These are phyloP conservation scores for Sordariomycetes sp. DNA, from an alignment of 2,329 filamentous ascomycete genomes.

Conservation along the genomic window DNA sequence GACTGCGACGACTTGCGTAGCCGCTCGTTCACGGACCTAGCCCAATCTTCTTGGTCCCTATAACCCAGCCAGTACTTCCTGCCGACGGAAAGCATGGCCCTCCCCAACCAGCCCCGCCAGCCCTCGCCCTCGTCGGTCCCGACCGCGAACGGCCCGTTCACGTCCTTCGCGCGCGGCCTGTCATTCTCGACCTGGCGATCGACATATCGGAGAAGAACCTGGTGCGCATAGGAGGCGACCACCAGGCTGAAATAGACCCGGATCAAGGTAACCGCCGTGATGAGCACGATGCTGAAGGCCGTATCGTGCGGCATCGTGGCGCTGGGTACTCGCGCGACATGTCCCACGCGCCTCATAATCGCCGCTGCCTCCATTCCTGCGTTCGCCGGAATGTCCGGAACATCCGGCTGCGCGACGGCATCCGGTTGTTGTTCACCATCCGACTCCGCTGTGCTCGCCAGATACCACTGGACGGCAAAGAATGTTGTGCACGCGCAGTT, in stretches of 20 bases:
- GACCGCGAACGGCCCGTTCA: slow-evolving; percentile 52
- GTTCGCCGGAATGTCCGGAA: not conserved
- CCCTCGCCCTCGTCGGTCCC: slow-evolving; percentile 66
- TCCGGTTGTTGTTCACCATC: not conserved
- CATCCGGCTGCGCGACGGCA: not conserved
- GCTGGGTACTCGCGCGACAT: slow-evolving; percentile 7
- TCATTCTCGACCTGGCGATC: slow-evolving; percentile 8
- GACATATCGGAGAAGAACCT: slow-evolving; percentile 59
- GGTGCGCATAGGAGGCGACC: slow-evolving; percentile 72
- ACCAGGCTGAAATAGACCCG: slow-evolving; percentile 77
- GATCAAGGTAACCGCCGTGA: slow-evolving; percentile 62
- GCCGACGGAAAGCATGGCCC: slow-evolving; percentile 64
- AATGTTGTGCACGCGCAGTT: slow-evolving; percentile 73
- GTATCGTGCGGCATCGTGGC: slow-evolving; percentile 39
- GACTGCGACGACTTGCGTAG: slow-evolving; percentile 8
- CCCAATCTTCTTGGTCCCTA: slow-evolving; percentile 57
- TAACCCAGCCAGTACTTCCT: slow-evolving; percentile 74
- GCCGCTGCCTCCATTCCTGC: not conserved
- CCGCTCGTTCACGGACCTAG: slow-evolving; percentile 24
- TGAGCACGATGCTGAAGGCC: slow-evolving; percentile 67
- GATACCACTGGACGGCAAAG: slow-evolving; percentile 80
- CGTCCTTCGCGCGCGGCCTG: slow-evolving; percentile 8
- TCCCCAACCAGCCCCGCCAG: slow-evolving; percentile 69
- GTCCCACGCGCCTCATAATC: not conserved
- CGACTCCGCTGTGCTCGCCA: slow-evolving; percentile 42